Percentiles rank a stretch among this genome's conserved stretches.
Evolutionary conservation across 2,329 filamentous ascomycete species (phyloP).

Genomic region (Ophiostoma himal-ulmi): DNA sequence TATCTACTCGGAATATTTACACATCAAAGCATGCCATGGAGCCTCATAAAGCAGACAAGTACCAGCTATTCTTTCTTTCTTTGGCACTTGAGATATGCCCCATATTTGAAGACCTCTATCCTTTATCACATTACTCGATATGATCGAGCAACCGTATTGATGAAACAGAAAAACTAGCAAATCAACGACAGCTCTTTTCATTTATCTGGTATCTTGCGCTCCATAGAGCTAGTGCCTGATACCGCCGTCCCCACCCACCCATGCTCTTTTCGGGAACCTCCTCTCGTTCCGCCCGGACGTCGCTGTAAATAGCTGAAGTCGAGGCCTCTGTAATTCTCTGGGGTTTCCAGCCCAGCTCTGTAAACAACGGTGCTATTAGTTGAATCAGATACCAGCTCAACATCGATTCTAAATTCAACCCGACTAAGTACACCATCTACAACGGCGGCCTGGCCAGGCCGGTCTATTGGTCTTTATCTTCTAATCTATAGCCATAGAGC

Average conservation of each 20-base stretch:
- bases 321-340: background rate
- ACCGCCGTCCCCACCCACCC: constrained; percentile 7
- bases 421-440: background rate
- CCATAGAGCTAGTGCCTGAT: constrained; percentile 11
- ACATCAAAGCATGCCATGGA: background rate
- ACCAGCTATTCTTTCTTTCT: background rate
- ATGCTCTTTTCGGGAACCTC: constrained; percentile 3
- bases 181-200: background rate
- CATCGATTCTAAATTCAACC: background rate
- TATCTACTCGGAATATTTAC: background rate
- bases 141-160: constrained; percentile 15
- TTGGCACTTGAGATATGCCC: background rate
- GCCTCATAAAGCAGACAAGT: background rate
- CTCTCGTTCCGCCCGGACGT: constrained; percentile 4
- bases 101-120: background rate
- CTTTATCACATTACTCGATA: constrained; percentile 15
- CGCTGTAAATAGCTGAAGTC: background rate
- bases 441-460: constrained; percentile 1
- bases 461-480: background rate
- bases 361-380: background rate
- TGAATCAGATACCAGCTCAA: background rate
- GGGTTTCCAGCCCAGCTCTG: background rate
- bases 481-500: no score
- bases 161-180: constrained; percentile 7
- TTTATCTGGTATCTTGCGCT: background rate